Base-by-base conservation (phyloP, 2,329 filamentous ascomycete genomes). In the Hypoxylon sp. region DNA sequence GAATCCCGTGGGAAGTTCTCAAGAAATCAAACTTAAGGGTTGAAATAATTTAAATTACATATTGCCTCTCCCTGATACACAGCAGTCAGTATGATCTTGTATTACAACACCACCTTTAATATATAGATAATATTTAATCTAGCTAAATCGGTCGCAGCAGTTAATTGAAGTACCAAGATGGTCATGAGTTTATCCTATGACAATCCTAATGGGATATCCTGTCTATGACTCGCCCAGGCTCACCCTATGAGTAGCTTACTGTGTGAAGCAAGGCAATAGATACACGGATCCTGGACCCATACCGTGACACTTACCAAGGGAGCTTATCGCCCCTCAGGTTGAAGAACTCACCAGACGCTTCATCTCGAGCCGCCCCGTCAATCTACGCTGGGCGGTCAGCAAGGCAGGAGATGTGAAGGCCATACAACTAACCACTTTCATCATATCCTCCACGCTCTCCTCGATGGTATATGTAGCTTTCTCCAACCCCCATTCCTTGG, bases 1-100 rank as follows among this genome's bases (percentile, higher is more conserved):
- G 75, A 17, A 82, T 79, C 1, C 72, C 70, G 50, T 70, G 81
- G 0, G 59, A 63, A 0, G 70, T 50, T 1, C 51, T 57, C 0
- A 82, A 62, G 5, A 81, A 73, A 1, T 77, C 23, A 2, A 59
- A 56, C 43, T 73, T 6, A n/a, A n/a, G n/a, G n/a, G n/a, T n/a
- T n/a, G n/a, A n/a, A n/a, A n/a, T n/a, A n/a, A n/a, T n/a, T n/a
- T n/a, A n/a, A n/a, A n/a, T n/a, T n/a, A n/a, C n/a, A n/a, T n/a
- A n/a, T n/a, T n/a, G n/a, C n/a, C n/a, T n/a, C n/a, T n/a, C n/a
- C n/a, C n/a, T n/a, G n/a, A n/a, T n/a, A n/a, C n/a, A n/a, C n/a
- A n/a, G n/a, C n/a, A n/a, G n/a, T n/a, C n/a, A n/a, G n/a, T n/a
- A n/a, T n/a, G n/a, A n/a, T n/a, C n/a, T n/a, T n/a, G n/a, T n/a